Base-by-base conservation (phyloP, 345 rosid genomes). In the Salix udensis region DNA sequence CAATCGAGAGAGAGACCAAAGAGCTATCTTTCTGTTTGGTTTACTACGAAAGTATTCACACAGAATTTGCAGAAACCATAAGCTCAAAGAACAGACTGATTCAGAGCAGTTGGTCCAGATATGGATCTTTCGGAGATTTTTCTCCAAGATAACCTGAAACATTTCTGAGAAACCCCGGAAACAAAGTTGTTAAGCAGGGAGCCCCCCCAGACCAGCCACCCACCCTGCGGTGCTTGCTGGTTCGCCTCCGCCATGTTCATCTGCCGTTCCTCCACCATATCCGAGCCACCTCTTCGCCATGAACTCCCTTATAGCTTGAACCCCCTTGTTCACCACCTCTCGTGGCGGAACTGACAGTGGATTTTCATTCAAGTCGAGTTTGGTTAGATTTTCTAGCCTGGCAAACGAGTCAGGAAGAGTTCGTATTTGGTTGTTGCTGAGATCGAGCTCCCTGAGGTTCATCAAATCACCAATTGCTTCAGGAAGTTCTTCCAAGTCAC, bases 391-490 rank as follows among this genome's bases (percentile, higher is more conserved):
- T 65, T 65, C 78, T 50, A 79, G 82, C 82, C 79, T 74, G 11
- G 75, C 71, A 42, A 79, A 75, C 13, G 79, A 13, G 34, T 70
- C 71, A 3, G 82, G 79, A 50, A 79, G 82, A 36, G 67, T 71
- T 52, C 71, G 75, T 10, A 79, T 79, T 71, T 79, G 82, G 68
- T 79, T 79, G 76, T 74, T 75, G 75, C 82, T 79, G 46, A 75
- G 52, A 66, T 79, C 74, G 28, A 79, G 75, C 72, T 79, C 78
- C 67, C 37, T 79, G 42, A 79, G 67, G 60, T 65, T 75, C 7
- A 44, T 6, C 52, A 75, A 37, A 55, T 79, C 82, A 16, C 79
- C 68, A 26, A 79, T 21, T 70, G 64, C 75, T 65, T 79, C 82
- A 21, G 79, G 82, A 74, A 79, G 82, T 36, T 74, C 76, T 3